Evolutionary conservation across 345 rosid species (phyloP), one percentile per base, ranked within the genome.

Genomic region (Orychophragmus violaceus): DNA sequence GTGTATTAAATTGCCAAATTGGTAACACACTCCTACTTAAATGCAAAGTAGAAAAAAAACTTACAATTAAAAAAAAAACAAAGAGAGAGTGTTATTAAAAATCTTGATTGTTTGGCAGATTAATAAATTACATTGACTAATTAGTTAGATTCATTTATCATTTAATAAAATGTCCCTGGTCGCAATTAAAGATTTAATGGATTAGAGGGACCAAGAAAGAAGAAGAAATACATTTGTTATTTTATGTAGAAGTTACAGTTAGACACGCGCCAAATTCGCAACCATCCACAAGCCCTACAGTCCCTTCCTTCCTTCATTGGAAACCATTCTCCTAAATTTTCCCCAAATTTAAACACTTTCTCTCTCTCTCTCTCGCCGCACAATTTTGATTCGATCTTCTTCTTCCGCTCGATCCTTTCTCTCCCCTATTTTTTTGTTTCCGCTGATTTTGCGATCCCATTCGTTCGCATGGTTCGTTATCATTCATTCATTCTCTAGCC

Each of bases 201-300:
- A 21, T 13, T 17, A 55, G 16, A 30, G 22, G 11, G n/a, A n/a
- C n/a, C n/a, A 6, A n/a, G 3, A 8, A 33, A 11, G n/a, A 28
- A n/a, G 3, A 23, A 23, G 12, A 24, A 24, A 24, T 8, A 35
- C 8, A 17, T 52, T 24, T 33, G 6, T 32, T 30, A 41, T 12
- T 25, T 51, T 10, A 57, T 21, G 23, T 5, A 68, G 58, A 58
- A 33, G 28, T 46, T 69, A 59, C 53, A 69, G 59, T 69, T 58
- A 69, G 59, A 49, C 59, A 59, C 66, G 66, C 74, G 74, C 74
- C 53, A 69, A 69, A 69, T 8, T 69, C 59, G 49, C 65, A 69
- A 2, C n/a, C 33, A 36, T 23, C 58, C 32, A 60, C 51, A 41
- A 24, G 14, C 56, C 72, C 64, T 46, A 29, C n/a, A n/a, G n/a